These are phyloP conservation scores for Cercophora samala DNA, from an alignment of 495 filamentous ascomycete genomes.

Conservation along the genomic window DNA sequence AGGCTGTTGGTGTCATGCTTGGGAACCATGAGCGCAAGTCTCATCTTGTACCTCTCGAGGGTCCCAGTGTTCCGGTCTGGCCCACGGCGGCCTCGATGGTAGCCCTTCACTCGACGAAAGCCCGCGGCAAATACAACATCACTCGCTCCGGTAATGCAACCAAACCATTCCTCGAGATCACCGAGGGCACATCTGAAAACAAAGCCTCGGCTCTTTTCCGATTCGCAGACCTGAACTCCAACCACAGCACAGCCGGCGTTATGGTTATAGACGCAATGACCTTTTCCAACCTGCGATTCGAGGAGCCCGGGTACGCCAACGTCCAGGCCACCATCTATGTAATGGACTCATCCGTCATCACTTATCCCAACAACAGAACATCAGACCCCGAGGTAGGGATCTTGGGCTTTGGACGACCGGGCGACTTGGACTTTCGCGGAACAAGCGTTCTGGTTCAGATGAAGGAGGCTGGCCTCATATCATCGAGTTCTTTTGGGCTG, in stretches of 20 bases:
- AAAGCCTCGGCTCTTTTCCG: too few species aligned
- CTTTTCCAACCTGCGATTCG: conserved; percentile 14
- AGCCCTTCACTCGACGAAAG: too few species aligned
- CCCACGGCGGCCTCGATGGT: too few species aligned
- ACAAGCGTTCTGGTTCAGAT: conserved; percentile 18
- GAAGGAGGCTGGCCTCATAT: conserved; percentile 25
- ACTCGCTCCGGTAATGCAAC: too few species aligned
- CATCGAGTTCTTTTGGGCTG: conserved; percentile 47
- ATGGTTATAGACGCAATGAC: conserved; percentile 13
- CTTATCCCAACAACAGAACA: too few species aligned
- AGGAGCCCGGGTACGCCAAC: conserved; percentile 13
- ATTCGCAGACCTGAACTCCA: too few species aligned
- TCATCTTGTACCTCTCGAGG: neutral
- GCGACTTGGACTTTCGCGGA: neutral
- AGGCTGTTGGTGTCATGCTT: conserved; percentile 23
- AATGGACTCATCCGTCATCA: conserved; percentile 8
- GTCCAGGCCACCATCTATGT: conserved; percentile 17
- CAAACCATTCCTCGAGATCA: too few species aligned
- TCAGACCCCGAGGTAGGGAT: neutral
- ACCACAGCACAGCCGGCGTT: too few species aligned
- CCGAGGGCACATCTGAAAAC: too few species aligned
- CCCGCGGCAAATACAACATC: too few species aligned
- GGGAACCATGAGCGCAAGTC: conserved; percentile 15
- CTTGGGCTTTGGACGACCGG: too few species aligned
- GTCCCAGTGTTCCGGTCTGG: neutral